phyloP scores from a whole-genome alignment of 495 filamentous ascomycete species.

The Annulohypoxylon stygium region DNA sequence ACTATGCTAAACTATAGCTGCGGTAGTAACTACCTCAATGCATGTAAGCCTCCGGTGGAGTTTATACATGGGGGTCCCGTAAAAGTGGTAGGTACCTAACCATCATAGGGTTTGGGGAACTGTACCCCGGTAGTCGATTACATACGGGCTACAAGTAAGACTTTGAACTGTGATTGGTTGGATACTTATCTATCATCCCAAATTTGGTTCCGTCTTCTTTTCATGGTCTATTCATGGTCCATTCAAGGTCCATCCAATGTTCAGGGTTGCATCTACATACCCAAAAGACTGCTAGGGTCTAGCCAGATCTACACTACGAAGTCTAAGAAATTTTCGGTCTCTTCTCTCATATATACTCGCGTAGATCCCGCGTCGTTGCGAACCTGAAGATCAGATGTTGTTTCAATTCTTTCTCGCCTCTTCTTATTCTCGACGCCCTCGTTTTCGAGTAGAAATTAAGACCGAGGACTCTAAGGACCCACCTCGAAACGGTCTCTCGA shows the following conservation, averaged over 20 bases:
- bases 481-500: not conserved
- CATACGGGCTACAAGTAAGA: conserved; percentile 42
- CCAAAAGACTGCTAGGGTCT: conserved; percentile 7
- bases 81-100: conserved; percentile 25
- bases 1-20: not conserved
- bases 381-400: conserved; percentile 10
- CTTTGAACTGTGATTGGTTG: conserved; percentile 36
- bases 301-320: conserved; percentile 20
- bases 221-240: conserved; percentile 21
- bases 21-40: not conserved
- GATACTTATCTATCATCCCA: conserved; percentile 41
- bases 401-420: conserved; percentile 16
- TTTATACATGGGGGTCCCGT: conserved; percentile 26
- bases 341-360: conserved; percentile 34
- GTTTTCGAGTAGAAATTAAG: conserved; percentile 1
- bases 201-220: conserved; percentile 34
- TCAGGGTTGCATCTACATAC: conserved; percentile 1
- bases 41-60: conserved; percentile 22
- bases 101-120: conserved; percentile 38
- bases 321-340: conserved; percentile 16
- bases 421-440: conserved; percentile 4
- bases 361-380: conserved; percentile 20
- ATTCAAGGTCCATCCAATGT: conserved; percentile 15
- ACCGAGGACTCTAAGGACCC: not conserved
- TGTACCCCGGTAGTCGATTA: conserved; percentile 39